Conservation (phyloP, 805 yeast species). For the Spathaspora passalidarum region DNA sequence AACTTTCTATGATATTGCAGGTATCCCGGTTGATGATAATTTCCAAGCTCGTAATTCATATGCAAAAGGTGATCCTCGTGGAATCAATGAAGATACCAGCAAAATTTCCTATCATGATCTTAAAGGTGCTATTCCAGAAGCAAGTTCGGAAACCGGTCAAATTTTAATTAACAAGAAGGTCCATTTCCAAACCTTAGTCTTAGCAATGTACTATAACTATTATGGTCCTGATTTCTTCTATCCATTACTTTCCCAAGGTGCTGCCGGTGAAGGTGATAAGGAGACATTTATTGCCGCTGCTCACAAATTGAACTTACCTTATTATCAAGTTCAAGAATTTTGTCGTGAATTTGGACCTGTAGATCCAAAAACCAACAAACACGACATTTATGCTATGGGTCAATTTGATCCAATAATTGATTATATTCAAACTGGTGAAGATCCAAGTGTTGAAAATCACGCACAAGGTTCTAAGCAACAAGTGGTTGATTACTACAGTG, state of each 20-base stretch:
- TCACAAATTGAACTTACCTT: slow-evolving; percentile 33
- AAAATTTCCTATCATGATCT: slow-evolving; percentile 24
- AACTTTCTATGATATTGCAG: slow-evolving; percentile 30
- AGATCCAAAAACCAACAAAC: slow-evolving; percentile 16
- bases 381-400: slow-evolving; percentile 33
- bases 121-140: slow-evolving; percentile 33
- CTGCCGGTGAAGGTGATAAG: slow-evolving; percentile 43
- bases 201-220: slow-evolving; percentile 37
- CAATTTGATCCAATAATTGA: slow-evolving; percentile 37
- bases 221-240: slow-evolving; percentile 36
- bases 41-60: slow-evolving; percentile 25
- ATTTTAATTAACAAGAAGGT: slow-evolving; percentile 30
- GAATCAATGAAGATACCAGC: slow-evolving; percentile 10
- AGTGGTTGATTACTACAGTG: slow-evolving; percentile 10
- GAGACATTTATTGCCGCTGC: slow-evolving; percentile 43
- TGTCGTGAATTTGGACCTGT: slow-evolving; percentile 37
- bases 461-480: background rate
- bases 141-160: slow-evolving; percentile 40
- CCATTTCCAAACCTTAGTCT: slow-evolving; percentile 29
- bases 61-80: slow-evolving; percentile 24
- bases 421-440: slow-evolving; percentile 16
- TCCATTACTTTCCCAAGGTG: slow-evolving; percentile 39
- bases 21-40: slow-evolving; percentile 19
- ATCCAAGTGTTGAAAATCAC: slow-evolving; percentile 5
- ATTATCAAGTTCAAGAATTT: slow-evolving; percentile 36